Percentiles rank a stretch among this genome's conserved stretches.
phyloP scores from a whole-genome alignment of 2,329 filamentous ascomycete genomes.

The Neonectria sp. region DNA sequence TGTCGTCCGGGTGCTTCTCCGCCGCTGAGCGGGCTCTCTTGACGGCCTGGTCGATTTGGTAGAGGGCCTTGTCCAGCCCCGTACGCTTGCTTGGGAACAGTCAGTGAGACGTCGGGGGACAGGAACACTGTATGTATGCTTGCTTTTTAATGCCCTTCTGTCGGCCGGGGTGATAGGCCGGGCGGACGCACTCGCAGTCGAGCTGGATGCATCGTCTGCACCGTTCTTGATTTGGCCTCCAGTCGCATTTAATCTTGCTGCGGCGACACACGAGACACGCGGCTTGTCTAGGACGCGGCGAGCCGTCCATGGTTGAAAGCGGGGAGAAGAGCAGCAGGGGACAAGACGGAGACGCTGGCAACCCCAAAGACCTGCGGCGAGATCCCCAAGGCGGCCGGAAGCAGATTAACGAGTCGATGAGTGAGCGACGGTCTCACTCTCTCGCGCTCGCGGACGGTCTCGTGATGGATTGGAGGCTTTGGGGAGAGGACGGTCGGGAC shows the following conservation, averaged over 20 bases:
- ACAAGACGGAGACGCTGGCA: not conserved
- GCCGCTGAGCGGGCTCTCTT: constrained; percentile 66
- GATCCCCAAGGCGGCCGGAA: constrained; percentile 10
- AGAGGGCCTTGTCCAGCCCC: constrained; percentile 81
- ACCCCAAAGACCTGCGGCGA: not conserved
- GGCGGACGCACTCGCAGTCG: constrained; percentile 75
- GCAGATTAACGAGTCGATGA: not conserved
- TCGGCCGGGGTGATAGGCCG: constrained; percentile 80
- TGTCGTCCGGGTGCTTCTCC: constrained; percentile 60
- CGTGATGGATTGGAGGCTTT: not conserved
- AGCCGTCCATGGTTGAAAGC: constrained; percentile 39
- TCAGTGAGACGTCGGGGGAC: not conserved
- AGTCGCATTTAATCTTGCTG: constrained; percentile 79
- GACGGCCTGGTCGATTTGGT: constrained; percentile 80
- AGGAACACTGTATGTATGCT: constrained; percentile 40
- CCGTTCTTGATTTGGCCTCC: constrained; percentile 63
- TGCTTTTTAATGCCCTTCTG: constrained; percentile 86
- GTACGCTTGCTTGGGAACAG: constrained; percentile 74
- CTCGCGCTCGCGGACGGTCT: not conserved
- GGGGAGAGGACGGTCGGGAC: constrained; percentile 1
- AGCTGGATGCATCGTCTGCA: constrained; percentile 75
- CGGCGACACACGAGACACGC: constrained; percentile 76
- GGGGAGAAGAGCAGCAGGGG: not conserved
- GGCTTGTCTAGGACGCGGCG: constrained; percentile 57
- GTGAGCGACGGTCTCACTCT: not conserved